Evolutionary conservation across 306 rosid genomes (phyloP).

Genomic region (Abrus pulchellus): DNA sequence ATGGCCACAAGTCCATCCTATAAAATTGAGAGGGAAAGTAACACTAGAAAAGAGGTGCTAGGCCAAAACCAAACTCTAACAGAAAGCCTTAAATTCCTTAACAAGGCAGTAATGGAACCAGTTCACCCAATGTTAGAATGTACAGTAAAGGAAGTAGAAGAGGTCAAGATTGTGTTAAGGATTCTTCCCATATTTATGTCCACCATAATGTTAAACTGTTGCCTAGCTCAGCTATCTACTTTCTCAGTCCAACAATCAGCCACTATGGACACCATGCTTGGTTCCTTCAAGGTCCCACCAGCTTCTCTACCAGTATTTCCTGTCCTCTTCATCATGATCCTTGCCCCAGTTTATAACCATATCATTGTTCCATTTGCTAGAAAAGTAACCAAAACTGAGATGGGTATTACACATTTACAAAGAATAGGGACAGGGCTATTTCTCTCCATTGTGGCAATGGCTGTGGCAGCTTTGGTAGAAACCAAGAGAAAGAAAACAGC

Average conservation of each 20-base stretch:
- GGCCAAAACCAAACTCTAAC: conserved; percentile 43
- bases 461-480: conserved; percentile 85
- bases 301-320: conserved; percentile 86
- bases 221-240: conserved; percentile 90
- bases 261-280: conserved; percentile 77
- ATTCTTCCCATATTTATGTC: conserved; percentile 78
- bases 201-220: conserved; percentile 79
- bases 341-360: conserved; percentile 75
- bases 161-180: conserved; percentile 62
- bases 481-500: conserved; percentile 72
- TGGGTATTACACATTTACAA: conserved; percentile 71
- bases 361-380: conserved; percentile 66
- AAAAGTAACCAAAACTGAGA: conserved; percentile 64
- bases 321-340: conserved; percentile 74
- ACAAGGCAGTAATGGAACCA: conserved; percentile 59
- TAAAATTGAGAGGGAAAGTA: conserved; percentile 34
- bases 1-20: conserved; percentile 52
- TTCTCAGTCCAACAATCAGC: conserved; percentile 89
- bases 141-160: conserved; percentile 73
- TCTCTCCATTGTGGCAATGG: conserved; percentile 78
- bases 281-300: conserved; percentile 77
- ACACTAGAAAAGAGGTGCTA: conserved; percentile 31
- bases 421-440: conserved; percentile 78
- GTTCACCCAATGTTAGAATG: conserved; percentile 63
- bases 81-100: conserved; percentile 64